Base-by-base conservation (phyloP, 345 rosid species). In the Populus euphratica region DNA sequence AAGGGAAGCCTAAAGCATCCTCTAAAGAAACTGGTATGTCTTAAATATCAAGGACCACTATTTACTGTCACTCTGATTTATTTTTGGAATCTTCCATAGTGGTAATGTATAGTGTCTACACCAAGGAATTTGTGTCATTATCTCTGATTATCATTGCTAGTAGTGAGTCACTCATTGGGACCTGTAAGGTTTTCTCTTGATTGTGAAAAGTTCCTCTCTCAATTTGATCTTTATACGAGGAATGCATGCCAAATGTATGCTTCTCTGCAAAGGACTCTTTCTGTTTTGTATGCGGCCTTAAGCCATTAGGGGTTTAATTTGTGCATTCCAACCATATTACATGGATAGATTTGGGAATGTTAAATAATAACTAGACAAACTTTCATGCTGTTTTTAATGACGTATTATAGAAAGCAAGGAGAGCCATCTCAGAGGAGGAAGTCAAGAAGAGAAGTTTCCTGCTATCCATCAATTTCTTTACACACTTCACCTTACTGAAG, bases 11-110 rank as follows among this genome's bases (percentile, higher is more conserved):
- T 72, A 80, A 83, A 70, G 86, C 83, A 76, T 63, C 91, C 72
- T 78, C 88, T 33, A 82, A 87, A 80, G 91, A 88, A 81, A 50
- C 75, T 73, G 92, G 97, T 88, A 87, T 76, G 17, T 81, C 76
- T 87, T 65, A 82, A 85, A 61, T 41, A 35, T 64, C 66, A 63
- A 23, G 52, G 62, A 65, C 59, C 50, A 52, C 64, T 12, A 5
- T 63, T 77, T 72, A 20, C 67, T 81, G 56, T 73, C 69, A 35
- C 29, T 43, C 23, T 8, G 5, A 52, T 47, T 43, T 18, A 49
- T 18, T 2, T 2, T 43, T 21, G 64, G 47, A 67, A 33, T 61
- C 33, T 44, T 33, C 38, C 41, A 62, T 5, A 49, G 36, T 27
- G 7, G 11, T 38, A 8, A 59, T 23, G 64, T 8, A 59, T 59